A percentile compares a stretch with the other conserved stretches of the same genome.
These are phyloP conservation scores for Entophlyctis luteolus DNA, from an alignment of 192 early-diverging fungal genomes.

Conservation along the genomic window DNA sequence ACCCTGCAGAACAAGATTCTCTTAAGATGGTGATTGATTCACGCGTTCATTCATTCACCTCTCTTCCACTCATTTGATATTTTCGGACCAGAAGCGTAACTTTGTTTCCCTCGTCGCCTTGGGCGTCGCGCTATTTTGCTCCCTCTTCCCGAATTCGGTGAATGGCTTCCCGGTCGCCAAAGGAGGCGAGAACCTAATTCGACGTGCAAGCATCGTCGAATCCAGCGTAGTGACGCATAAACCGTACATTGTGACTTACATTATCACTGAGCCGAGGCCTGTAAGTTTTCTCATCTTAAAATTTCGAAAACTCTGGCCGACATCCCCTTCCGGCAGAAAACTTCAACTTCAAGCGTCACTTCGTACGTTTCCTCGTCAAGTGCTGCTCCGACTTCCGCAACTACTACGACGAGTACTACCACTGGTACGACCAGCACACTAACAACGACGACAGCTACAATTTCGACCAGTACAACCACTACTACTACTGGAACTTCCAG, in stretches of 20 bases:
- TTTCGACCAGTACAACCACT: neutral
- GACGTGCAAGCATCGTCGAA: neutral
- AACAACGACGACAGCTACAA: neutral
- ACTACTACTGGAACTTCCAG: conserved; percentile 5
- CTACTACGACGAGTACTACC: neutral
- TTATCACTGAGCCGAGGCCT: neutral
- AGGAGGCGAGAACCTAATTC: neutral
- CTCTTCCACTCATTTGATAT: no score
- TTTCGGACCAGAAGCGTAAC: no score
- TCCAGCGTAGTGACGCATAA: neutral
- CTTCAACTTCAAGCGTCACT: neutral
- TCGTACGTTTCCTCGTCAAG: neutral
- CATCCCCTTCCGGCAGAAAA: neutral
- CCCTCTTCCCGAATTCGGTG: no score
- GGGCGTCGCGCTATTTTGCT: no score
- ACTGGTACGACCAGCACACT: neutral
- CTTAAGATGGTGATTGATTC: no score
- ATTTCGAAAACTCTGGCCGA: neutral
- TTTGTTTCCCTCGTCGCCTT: no score
- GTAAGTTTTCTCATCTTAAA: neutral
- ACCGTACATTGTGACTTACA: neutral
- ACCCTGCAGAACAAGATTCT: no score
- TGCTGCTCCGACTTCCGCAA: neutral
- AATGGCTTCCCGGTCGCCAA: neutral
- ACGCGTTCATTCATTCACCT: no score